Percentiles rank a stretch among this genome's conserved stretches.
These are phyloP conservation scores for Mrakia blollopis DNA, from an alignment of 768 basidiomycete species.

Conservation along the genomic window DNA sequence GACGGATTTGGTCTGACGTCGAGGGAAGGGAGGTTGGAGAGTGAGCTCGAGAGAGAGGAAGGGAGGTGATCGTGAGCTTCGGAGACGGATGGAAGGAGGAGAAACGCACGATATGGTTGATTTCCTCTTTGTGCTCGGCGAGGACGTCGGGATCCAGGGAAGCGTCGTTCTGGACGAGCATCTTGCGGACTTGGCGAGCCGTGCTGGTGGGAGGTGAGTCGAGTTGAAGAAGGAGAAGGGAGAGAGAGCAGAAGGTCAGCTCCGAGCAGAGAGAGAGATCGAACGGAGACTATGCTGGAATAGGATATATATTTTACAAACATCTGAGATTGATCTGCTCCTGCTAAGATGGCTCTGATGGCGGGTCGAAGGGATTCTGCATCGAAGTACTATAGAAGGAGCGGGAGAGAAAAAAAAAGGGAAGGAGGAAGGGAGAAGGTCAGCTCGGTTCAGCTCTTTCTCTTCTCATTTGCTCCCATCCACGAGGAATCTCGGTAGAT, in stretches of 20 bases:
- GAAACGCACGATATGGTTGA: neutral
- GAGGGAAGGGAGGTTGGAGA: neutral
- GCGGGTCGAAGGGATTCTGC: slow-evolving; percentile 7
- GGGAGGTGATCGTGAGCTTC: neutral
- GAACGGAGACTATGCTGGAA: neutral
- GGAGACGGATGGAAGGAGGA: neutral
- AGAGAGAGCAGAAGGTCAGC: neutral
- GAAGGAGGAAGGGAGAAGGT: neutral
- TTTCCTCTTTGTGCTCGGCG: neutral
- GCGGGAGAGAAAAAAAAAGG: neutral
- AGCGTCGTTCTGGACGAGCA: slow-evolving; percentile 4
- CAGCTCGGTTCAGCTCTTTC: neutral
- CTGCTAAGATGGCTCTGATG: neutral
- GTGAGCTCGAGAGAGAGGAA: neutral
- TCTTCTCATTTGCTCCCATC: no score
- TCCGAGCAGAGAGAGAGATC: neutral
- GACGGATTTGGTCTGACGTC: slow-evolving; percentile 14
- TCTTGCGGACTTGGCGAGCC: neutral
- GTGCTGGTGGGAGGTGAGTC: neutral
- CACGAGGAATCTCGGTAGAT: no score
- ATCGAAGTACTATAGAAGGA: neutral
- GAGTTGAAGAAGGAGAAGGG: neutral
- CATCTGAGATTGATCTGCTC: slow-evolving; percentile 1
- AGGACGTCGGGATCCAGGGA: neutral
- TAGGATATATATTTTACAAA: neutral